Evolutionary conservation across 116 monocot genomes (phyloP).

Genomic region (Posidonia oceanica): DNA sequence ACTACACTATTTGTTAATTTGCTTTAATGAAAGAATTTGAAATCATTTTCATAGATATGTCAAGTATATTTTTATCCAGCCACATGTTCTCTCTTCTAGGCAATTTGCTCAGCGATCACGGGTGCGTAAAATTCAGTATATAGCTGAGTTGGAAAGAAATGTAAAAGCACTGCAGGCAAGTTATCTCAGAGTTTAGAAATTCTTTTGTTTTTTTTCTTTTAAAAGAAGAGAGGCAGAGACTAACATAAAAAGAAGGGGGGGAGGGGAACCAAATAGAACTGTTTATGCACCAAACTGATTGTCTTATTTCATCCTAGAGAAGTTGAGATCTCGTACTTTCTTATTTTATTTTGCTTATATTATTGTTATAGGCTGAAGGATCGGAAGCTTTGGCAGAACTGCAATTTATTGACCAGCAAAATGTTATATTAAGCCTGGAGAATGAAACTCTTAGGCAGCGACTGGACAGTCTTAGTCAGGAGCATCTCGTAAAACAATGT

Average conservation of each 20-base stretch:
- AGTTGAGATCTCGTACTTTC: background rate
- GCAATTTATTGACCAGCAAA: slow-evolving; percentile 68
- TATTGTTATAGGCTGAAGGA: slow-evolving; percentile 43
- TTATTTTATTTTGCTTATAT: background rate
- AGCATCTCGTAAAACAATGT: slow-evolving; percentile 68
- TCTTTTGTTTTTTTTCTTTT: background rate
- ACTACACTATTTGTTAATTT: too few relatives aligned
- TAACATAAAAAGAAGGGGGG: background rate
- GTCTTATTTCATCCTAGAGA: background rate
- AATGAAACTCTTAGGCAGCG: slow-evolving; percentile 76
- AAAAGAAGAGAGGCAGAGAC: background rate
- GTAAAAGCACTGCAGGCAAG: slow-evolving; percentile 71
- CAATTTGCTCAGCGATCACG: slow-evolving; percentile 81
- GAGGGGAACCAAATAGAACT: background rate
- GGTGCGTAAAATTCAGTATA: slow-evolving; percentile 86
- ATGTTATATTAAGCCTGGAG: slow-evolving; percentile 65
- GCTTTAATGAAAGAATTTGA: background rate
- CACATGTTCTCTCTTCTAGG: slow-evolving; percentile 20
- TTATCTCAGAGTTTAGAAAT: background rate
- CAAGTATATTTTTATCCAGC: background rate
- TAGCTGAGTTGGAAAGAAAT: slow-evolving; percentile 75
- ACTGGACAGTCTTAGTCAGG: slow-evolving; percentile 56
- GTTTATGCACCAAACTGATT: too few relatives aligned
- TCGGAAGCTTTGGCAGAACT: slow-evolving; percentile 70
- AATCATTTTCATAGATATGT: background rate